Evolutionary conservation across 306 rosid species (phyloP).

Genomic region (Vachellia pachyceras): DNA sequence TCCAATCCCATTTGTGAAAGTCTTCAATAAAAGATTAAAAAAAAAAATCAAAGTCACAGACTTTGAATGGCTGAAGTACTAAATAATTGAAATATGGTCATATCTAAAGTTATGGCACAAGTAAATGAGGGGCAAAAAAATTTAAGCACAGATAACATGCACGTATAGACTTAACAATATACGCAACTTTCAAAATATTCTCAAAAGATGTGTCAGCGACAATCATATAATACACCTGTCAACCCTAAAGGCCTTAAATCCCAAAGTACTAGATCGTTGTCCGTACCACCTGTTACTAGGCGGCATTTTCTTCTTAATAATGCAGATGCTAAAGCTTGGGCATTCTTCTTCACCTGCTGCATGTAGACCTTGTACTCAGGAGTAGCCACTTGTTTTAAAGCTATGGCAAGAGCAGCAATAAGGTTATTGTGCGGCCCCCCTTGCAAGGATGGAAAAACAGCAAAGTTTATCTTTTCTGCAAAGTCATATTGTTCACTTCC

Average conservation of each 20-base stretch:
- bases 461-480: slow-evolving; percentile 90
- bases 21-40: not conserved
- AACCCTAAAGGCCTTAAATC: slow-evolving; percentile 87
- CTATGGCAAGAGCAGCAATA: slow-evolving; percentile 93
- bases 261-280: slow-evolving; percentile 93
- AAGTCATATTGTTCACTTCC: slow-evolving; percentile 76
- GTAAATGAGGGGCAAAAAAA: not conserved
- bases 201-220: not conserved
- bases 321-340: slow-evolving; percentile 85
- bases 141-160: slow-evolving; percentile 14
- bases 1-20: not conserved
- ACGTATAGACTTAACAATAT: not conserved
- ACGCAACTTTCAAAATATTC: slow-evolving; percentile 6
- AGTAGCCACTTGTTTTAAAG: slow-evolving; percentile 87
- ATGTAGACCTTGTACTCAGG: slow-evolving; percentile 83
- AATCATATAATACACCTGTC: slow-evolving; percentile 60
- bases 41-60: not conserved
- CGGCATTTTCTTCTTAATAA: slow-evolving; percentile 76
- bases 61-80: not conserved
- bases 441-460: slow-evolving; percentile 65
- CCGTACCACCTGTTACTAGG: slow-evolving; percentile 92
- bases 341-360: slow-evolving; percentile 95
- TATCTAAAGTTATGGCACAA: not conserved
- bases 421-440: no score
- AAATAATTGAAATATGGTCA: not conserved